Conservation (phyloP, 352 stramenopile genomes). For the Pythium sp. region DNA sequence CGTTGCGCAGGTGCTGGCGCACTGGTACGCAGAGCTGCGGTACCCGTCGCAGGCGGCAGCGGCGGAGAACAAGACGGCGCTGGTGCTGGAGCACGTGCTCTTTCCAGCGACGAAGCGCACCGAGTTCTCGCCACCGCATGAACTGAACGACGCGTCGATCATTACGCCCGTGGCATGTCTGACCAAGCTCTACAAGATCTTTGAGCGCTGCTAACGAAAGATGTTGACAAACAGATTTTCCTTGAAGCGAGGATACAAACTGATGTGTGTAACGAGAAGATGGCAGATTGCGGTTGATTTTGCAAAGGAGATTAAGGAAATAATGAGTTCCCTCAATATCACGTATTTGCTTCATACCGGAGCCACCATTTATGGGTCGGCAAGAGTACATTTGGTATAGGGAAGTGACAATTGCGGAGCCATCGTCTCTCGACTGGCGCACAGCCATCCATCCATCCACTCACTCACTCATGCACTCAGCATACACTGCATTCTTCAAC, state of each 20-base stretch:
- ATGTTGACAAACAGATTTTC: neutral
- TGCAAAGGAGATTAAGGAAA: neutral
- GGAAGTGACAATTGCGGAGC: neutral
- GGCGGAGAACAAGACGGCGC: slow-evolving; percentile 34
- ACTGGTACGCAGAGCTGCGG: slow-evolving; percentile 91
- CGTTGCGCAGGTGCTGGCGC: slow-evolving; percentile 89
- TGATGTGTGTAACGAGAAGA: neutral
- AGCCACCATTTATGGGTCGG: neutral
- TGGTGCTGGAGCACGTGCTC: slow-evolving; percentile 91
- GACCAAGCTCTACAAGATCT: slow-evolving; percentile 98
- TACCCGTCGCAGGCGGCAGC: slow-evolving; percentile 45
- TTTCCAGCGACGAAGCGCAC: slow-evolving; percentile 89
- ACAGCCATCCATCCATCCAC: neutral
- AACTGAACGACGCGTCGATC: slow-evolving; percentile 75
- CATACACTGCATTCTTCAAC: neutral
- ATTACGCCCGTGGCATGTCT: slow-evolving; percentile 91
- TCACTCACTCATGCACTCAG: neutral
- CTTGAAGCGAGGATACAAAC: neutral
- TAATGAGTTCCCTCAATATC: neutral
- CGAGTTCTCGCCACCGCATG: slow-evolving; percentile 57
- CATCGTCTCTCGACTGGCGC: neutral
- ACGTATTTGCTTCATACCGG: neutral
- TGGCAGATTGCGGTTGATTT: neutral
- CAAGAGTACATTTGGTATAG: neutral
- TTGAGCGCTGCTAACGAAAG: slow-evolving; percentile 92